Evolutionary conservation across 2,329 filamentous ascomycete genomes (phyloP).

Genomic region (Madurella fahalii): DNA sequence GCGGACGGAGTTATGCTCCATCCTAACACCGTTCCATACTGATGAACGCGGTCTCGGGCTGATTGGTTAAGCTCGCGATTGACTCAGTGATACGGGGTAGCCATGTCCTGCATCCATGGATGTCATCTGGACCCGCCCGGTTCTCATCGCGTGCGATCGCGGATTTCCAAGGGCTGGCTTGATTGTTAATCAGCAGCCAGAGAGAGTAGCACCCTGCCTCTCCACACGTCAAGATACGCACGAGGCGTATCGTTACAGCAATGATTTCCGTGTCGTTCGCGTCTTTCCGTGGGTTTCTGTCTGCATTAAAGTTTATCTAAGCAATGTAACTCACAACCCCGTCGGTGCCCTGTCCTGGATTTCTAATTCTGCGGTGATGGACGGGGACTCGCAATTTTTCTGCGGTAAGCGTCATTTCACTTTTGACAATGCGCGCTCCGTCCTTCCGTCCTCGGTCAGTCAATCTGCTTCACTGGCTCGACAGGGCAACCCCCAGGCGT

Average conservation of each 20-base stretch:
- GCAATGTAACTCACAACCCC: background rate
- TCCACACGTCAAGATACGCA: background rate
- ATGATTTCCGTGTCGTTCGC: background rate
- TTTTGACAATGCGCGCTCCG: conserved; percentile 5
- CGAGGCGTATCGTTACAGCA: background rate
- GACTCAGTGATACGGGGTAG: background rate
- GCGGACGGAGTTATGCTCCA: conserved; percentile 15
- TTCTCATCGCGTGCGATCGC: background rate
- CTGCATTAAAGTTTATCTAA: background rate
- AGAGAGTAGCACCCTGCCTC: no score
- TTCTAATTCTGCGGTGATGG: conserved; percentile 13
- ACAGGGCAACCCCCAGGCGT: conserved; percentile 1
- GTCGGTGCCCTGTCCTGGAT: background rate
- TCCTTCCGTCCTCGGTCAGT: background rate
- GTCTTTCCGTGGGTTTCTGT: background rate
- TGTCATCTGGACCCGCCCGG: background rate
- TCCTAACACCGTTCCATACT: conserved; percentile 12
- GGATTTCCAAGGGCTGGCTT: background rate
- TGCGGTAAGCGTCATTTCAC: conserved; percentile 12
- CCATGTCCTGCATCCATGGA: background rate
- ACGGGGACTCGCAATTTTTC: background rate
- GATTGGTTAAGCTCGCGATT: conserved; percentile 3
- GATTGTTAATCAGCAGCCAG: background rate
- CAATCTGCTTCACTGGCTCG: conserved; percentile 6
- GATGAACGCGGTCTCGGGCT: conserved; percentile 13